phyloP scores from a whole-genome alignment of 805 yeast species.

The Wickerhamomyces tratensis region DNA sequence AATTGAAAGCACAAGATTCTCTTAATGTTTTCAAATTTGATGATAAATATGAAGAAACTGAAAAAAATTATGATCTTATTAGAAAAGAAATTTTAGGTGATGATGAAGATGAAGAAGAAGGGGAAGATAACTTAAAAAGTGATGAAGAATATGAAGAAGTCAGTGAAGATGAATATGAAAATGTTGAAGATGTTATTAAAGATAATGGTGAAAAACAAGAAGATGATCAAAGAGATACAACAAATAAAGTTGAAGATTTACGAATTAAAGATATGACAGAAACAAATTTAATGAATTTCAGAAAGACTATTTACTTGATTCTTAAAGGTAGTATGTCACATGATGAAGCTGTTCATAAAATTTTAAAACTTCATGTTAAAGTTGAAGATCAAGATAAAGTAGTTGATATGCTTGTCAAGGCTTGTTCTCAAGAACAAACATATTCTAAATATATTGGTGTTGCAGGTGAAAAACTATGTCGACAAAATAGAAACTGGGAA shows the following conservation, averaged over 20 bases:
- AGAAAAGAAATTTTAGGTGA: slow-evolving; percentile 10
- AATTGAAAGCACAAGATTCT: slow-evolving; percentile 32
- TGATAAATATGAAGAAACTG: slow-evolving; percentile 37
- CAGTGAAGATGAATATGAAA: slow-evolving; percentile 14
- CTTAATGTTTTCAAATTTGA: slow-evolving; percentile 46
- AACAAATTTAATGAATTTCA: slow-evolving; percentile 49
- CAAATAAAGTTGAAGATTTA: slow-evolving; percentile 2
- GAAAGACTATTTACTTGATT: slow-evolving; percentile 71
- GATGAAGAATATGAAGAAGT: slow-evolving; percentile 8
- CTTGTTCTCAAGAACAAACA: slow-evolving; percentile 79
- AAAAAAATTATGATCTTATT: slow-evolving; percentile 34
- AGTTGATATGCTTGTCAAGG: slow-evolving; percentile 65
- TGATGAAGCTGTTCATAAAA: slow-evolving; percentile 88
- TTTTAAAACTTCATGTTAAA: slow-evolving; percentile 41
- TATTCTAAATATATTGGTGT: slow-evolving; percentile 82
- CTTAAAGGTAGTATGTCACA: slow-evolving; percentile 85
- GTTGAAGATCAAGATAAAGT: slow-evolving; percentile 39
- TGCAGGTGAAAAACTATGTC: slow-evolving; percentile 56
- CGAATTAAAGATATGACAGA: slow-evolving; percentile 59
- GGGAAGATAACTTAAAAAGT: slow-evolving; percentile 27
- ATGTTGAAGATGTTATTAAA: slow-evolving; percentile 8
- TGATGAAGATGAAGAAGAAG: slow-evolving; percentile 32
- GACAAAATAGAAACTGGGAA: slow-evolving; percentile 46
- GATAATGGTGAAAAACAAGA: slow-evolving; percentile 7
- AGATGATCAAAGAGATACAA: slow-evolving; percentile 11